A percentile compares a stretch with the other conserved stretches of the same genome.
phyloP scores from a whole-genome alignment of 106 monocot species.

The Alisma plantagoaquatica region DNA sequence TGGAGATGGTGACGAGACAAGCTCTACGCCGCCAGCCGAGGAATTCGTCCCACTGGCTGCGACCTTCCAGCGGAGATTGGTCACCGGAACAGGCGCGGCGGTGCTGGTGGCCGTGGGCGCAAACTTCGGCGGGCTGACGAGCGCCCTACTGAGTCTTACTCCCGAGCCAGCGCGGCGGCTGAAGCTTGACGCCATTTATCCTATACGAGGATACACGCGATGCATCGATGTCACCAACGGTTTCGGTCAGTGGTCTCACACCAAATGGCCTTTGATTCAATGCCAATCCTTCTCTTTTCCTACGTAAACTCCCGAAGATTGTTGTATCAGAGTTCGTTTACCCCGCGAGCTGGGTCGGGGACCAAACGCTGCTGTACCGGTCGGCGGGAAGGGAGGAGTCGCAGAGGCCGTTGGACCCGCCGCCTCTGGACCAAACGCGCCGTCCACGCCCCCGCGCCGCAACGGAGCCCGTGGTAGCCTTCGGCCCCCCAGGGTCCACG shows the following conservation, averaged over 20 bases:
- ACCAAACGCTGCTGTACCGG: slow-evolving; percentile 71
- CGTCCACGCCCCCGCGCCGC: slow-evolving; percentile 5
- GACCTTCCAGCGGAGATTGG: slow-evolving; percentile 54
- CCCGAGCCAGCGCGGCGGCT: slow-evolving; percentile 49
- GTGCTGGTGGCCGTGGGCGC: slow-evolving; percentile 62
- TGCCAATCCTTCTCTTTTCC: too few relatives aligned
- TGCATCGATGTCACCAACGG: slow-evolving; percentile 49
- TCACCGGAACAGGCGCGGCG: slow-evolving; percentile 41
- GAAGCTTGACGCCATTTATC: slow-evolving; percentile 72
- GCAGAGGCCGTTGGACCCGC: slow-evolving; percentile 51
- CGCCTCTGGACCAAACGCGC: slow-evolving; percentile 13
- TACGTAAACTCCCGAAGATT: too few relatives aligned
- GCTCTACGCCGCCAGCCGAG: slow-evolving; percentile 25
- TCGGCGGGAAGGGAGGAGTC: slow-evolving; percentile 46
- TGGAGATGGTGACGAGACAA: neutral
- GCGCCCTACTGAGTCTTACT: slow-evolving; percentile 57
- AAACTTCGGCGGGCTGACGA: slow-evolving; percentile 78
- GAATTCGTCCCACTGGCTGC: slow-evolving; percentile 38
- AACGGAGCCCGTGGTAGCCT: slow-evolving; percentile 58
- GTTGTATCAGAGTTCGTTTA: slow-evolving; percentile 76
- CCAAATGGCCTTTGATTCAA: neutral
- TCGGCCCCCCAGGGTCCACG: slow-evolving; percentile 76
- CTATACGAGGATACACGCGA: slow-evolving; percentile 70
- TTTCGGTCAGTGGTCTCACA: slow-evolving; percentile 39
- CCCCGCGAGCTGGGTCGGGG: slow-evolving; percentile 84